A percentile compares a stretch with the other conserved stretches of the same genome.
phyloP scores from a whole-genome alignment of 2,329 filamentous ascomycete genomes.

The Aspergillus novofumigatus region DNA sequence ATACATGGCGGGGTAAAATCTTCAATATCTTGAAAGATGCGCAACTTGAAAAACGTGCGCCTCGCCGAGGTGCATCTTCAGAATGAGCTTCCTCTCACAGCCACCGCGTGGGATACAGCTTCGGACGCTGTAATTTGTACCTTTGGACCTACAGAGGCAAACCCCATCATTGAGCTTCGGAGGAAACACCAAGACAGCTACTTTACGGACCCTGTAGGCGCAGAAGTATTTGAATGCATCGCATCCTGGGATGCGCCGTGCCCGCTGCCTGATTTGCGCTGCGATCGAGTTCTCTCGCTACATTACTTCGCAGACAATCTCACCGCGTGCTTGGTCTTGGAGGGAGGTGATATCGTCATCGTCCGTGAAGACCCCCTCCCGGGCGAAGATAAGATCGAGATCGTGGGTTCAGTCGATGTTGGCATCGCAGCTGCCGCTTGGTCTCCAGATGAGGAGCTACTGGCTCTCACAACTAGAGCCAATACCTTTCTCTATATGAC shows the following conservation, averaged over 20 bases:
- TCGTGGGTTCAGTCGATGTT: conserved; percentile 88
- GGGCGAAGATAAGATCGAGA: conserved; percentile 80
- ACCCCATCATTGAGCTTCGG: conserved; percentile 69
- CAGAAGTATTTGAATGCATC: conserved; percentile 49
- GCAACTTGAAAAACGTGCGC: conserved; percentile 77
- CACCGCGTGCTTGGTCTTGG: conserved; percentile 76
- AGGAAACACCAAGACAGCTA: conserved; percentile 39
- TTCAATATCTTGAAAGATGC: conserved; percentile 56
- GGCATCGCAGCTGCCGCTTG: conserved; percentile 86
- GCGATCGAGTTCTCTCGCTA: conserved; percentile 72
- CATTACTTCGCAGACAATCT: conserved; percentile 81
- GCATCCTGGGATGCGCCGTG: conserved; percentile 87
- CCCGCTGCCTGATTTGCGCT: conserved; percentile 68
- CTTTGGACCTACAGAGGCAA: conserved; percentile 71
- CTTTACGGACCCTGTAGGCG: conserved; percentile 39
- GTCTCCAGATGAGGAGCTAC: conserved; percentile 91
- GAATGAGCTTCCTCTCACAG: conserved; percentile 61
- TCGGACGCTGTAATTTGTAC: conserved; percentile 75
- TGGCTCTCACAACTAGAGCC: conserved; percentile 76
- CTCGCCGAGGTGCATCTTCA: conserved; percentile 62
- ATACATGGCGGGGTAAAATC: conserved; percentile 37
- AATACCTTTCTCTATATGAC: conserved; percentile 89
- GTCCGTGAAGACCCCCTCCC: conserved; percentile 67
- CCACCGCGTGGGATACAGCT: conserved; percentile 79
- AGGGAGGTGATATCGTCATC: conserved; percentile 84